Evolutionary conservation across 768 basidiomycete species (phyloP).

Genomic region (Mycena epipterygia): DNA sequence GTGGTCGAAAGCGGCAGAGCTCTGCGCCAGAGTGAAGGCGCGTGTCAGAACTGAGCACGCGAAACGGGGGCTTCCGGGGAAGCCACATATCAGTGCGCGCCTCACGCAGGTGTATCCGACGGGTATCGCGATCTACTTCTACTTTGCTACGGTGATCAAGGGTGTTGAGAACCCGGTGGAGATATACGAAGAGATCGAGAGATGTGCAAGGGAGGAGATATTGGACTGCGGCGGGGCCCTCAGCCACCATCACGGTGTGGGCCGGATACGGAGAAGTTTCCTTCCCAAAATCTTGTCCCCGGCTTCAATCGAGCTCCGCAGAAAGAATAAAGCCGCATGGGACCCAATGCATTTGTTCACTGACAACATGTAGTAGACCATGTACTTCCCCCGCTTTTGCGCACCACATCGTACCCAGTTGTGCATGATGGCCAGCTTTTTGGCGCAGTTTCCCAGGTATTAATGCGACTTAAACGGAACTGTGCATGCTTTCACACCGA

Average conservation of each 20-base stretch:
- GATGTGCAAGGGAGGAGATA: constrained; percentile 1
- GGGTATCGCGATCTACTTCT: neutral
- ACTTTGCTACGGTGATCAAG: neutral
- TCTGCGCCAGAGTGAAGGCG: neutral
- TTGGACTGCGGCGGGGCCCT: neutral
- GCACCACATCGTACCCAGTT: too few species aligned
- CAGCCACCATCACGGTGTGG: neutral
- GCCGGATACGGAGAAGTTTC: neutral
- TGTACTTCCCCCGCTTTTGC: too few species aligned
- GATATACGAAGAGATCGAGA: neutral
- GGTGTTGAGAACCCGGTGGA: neutral
- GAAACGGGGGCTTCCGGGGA: too few species aligned
- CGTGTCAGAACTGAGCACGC: too few species aligned
- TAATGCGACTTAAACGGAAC: too few species aligned
- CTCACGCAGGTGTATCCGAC: neutral
- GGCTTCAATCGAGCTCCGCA: neutral
- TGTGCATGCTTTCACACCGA: neutral
- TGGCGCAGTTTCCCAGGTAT: too few species aligned
- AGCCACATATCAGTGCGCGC: neutral
- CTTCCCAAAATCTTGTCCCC: neutral
- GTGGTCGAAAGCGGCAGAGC: neutral
- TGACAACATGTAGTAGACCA: too few species aligned
- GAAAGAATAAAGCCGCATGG: neutral
- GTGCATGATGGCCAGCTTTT: too few species aligned
- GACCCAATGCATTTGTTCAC: neutral